Conservation (phyloP, 208 protist species). For the Crithidia fasciculata region DNA sequence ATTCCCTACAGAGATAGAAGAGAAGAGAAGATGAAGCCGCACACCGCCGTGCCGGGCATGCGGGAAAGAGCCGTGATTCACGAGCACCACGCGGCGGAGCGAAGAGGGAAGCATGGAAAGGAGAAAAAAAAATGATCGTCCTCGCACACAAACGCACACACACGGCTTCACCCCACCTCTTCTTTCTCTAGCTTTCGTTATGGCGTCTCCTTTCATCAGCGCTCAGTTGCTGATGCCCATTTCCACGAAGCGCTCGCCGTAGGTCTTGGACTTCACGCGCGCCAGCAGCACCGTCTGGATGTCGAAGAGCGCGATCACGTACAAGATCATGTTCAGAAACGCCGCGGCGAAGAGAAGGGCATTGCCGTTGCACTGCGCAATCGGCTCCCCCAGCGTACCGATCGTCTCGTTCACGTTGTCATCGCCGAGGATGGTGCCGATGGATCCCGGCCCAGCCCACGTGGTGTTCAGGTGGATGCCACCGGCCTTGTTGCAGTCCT, state of each 20-base stretch:
- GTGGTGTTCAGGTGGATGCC: conserved; percentile 27
- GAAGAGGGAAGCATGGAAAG: too few relatives aligned
- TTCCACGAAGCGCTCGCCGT: conserved; percentile 84
- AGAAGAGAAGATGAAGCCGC: too few relatives aligned
- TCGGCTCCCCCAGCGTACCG: conserved; percentile 57
- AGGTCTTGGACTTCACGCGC: conserved; percentile 84
- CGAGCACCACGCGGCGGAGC: too few relatives aligned
- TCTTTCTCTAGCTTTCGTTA: neutral
- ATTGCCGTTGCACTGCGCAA: conserved; percentile 56
- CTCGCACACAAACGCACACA: too few relatives aligned
- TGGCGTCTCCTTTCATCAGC: neutral
- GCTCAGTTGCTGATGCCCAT: conserved; percentile 83
- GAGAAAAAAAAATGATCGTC: too few relatives aligned
- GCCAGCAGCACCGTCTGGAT: conserved; percentile 79
- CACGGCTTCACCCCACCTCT: conserved; percentile 3
- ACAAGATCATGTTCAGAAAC: conserved; percentile 63
- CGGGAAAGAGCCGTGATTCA: too few relatives aligned
- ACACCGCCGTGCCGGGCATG: too few relatives aligned
- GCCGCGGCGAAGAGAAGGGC: conserved; percentile 58
- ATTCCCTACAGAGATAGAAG: too few relatives aligned
- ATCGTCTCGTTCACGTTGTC: conserved; percentile 40
- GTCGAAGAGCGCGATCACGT: conserved; percentile 80
- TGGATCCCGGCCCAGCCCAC: conserved; percentile 26
- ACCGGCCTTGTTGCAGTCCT: conserved; percentile 52
- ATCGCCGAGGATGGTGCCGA: conserved; percentile 30